These are phyloP conservation scores for Euphorbia peplus DNA, from an alignment of 345 rosid species.

Conservation along the genomic window DNA sequence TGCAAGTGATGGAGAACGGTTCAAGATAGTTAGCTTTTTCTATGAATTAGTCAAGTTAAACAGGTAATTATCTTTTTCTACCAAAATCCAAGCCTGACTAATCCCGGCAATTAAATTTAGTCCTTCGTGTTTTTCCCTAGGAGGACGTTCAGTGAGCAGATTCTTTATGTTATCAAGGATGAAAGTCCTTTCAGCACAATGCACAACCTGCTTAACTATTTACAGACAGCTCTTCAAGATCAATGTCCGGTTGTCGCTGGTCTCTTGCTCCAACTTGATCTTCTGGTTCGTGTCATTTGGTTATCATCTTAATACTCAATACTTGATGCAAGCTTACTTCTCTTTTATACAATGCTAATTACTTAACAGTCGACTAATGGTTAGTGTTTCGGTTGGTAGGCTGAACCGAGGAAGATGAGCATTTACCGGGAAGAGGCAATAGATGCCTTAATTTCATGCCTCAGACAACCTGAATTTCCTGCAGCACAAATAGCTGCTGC, in stretches of 20 bases:
- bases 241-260: conserved; percentile 55
- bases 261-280: conserved; percentile 69
- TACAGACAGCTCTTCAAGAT: conserved; percentile 45
- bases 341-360: background rate
- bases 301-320: background rate
- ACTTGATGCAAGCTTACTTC: background rate
- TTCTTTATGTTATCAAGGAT: conserved; percentile 59
- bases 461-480: conserved; percentile 47
- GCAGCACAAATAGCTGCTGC: conserved; percentile 59
- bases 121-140: conserved; percentile 25
- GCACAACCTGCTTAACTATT: conserved; percentile 55
- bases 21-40: conserved; percentile 49
- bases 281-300: conserved; percentile 45
- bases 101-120: background rate
- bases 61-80: conserved; percentile 32
- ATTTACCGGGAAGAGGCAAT: conserved; percentile 72
- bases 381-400: conserved; percentile 32
- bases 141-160: conserved; percentile 50
- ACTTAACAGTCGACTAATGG: background rate
- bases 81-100: background rate
- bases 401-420: conserved; percentile 72
- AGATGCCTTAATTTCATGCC: conserved; percentile 58
- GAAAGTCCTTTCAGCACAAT: conserved; percentile 57
- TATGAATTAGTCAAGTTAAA: conserved; percentile 53
- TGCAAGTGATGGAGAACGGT: conserved; percentile 40